These are phyloP conservation scores for Penicillium sp. DNA, from an alignment of 2,329 filamentous ascomycete species.

Conservation along the genomic window DNA sequence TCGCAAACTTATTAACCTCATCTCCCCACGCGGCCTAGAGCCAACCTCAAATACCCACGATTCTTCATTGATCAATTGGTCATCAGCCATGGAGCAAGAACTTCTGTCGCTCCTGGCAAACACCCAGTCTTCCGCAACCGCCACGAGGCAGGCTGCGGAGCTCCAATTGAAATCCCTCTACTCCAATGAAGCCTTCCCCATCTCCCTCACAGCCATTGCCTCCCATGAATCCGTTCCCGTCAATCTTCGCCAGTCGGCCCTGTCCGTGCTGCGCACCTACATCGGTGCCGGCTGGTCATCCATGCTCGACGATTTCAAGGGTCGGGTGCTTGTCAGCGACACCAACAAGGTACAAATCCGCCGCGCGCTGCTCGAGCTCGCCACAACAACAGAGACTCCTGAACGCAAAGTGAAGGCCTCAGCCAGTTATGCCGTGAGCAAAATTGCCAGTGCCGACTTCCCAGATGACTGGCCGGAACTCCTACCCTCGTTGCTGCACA, in stretches of 20 bases:
- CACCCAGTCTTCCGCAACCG: conserved; percentile 75
- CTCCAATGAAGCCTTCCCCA: conserved; percentile 67
- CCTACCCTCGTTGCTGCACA: conserved; percentile 72
- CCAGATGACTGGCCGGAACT: conserved; percentile 93
- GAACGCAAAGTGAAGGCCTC: conserved; percentile 84
- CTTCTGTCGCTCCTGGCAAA: conserved; percentile 83
- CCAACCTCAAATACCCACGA: background rate
- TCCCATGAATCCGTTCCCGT: conserved; percentile 70
- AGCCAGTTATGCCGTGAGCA: conserved; percentile 87
- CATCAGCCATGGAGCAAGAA: conserved; percentile 76
- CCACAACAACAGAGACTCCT: conserved; percentile 65
- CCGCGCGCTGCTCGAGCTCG: conserved; percentile 71
- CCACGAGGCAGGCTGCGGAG: conserved; percentile 81
- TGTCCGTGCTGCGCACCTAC: conserved; percentile 77
- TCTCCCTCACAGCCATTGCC: conserved; percentile 77
- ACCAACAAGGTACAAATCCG: conserved; percentile 71
- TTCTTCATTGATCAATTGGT: conserved; percentile 5
- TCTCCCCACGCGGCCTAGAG: background rate
- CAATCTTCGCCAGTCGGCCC: conserved; percentile 76
- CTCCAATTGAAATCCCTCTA: conserved; percentile 72
- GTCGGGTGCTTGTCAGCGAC: conserved; percentile 67
- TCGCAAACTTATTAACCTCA: background rate
- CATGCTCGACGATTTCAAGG: conserved; percentile 68
- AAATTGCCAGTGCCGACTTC: conserved; percentile 90
- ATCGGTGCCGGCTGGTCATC: conserved; percentile 81